phyloP scores from a whole-genome alignment of 768 basidiomycete genomes.

The Phylloporus rhodoxanthus region DNA sequence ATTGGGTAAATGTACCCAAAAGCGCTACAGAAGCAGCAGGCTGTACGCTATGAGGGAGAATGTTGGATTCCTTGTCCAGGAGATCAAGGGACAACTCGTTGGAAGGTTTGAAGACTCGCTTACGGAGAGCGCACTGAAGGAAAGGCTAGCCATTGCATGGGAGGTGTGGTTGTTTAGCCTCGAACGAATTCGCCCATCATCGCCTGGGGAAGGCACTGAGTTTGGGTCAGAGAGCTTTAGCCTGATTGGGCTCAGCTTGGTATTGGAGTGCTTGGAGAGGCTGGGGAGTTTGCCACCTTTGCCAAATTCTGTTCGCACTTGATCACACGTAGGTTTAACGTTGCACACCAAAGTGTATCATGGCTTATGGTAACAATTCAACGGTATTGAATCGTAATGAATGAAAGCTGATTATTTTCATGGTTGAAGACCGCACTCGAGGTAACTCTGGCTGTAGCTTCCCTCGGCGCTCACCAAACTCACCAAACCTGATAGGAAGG shows the following conservation, averaged over 20 bases:
- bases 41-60: slow-evolving; percentile 61
- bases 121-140: slow-evolving; percentile 27
- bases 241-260: slow-evolving; percentile 52
- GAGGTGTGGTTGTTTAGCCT: slow-evolving; percentile 56
- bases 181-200: slow-evolving; percentile 28
- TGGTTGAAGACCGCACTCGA: slow-evolving; percentile 11
- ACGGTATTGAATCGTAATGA: not conserved
- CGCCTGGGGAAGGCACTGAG: slow-evolving; percentile 6
- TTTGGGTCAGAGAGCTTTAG: slow-evolving; percentile 65
- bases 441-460: slow-evolving; percentile 4
- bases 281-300: slow-evolving; percentile 29
- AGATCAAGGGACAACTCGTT: slow-evolving; percentile 39
- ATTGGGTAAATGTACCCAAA: slow-evolving; percentile 60
- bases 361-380: slow-evolving; percentile 17
- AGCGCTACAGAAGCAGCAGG: slow-evolving; percentile 52
- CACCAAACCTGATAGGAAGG: slow-evolving; percentile 7
- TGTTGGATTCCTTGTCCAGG: slow-evolving; percentile 43
- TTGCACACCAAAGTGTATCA: slow-evolving; percentile 1
- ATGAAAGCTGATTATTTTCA: slow-evolving; percentile 3
- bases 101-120: slow-evolving; percentile 22
- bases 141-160: slow-evolving; percentile 53
- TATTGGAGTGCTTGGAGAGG: slow-evolving; percentile 54
- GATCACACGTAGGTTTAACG: not conserved
- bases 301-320: slow-evolving; percentile 4
- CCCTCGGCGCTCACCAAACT: not conserved